Percentiles rank a stretch among this genome's conserved stretches.
Evolutionary conservation across 177 flowering plant genomes (phyloP).

Genomic region (Vitis hybrid): DNA sequence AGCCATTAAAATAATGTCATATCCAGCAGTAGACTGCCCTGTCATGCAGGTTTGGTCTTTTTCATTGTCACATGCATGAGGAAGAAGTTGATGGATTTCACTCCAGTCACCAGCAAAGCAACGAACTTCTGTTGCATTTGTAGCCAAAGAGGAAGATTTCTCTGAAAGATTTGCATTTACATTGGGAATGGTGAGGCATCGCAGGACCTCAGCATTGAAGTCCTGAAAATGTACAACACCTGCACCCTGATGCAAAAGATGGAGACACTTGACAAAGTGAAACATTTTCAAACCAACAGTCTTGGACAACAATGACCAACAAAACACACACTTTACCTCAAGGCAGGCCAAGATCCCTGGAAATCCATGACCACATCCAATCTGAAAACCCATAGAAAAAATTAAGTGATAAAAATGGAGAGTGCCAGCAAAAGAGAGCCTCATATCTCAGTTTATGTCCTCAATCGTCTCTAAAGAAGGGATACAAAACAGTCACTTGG

Average conservation of each 20-base stretch:
- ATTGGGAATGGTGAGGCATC: conserved; percentile 83
- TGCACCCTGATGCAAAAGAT: conserved; percentile 63
- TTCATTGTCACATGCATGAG: conserved; percentile 21
- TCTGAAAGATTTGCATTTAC: conserved; percentile 62
- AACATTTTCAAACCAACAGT: background rate
- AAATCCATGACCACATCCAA: conserved; percentile 99
- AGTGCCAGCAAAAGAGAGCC: background rate
- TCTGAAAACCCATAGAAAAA: conserved; percentile 43
- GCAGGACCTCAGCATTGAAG: conserved; percentile 90
- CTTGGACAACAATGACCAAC: background rate
- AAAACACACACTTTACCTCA: conserved; percentile 44
- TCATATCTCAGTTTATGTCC: background rate
- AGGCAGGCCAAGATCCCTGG: conserved; percentile 87
- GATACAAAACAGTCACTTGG: too few species aligned
- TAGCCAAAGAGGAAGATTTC: conserved; percentile 8
- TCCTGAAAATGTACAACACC: conserved; percentile 83
- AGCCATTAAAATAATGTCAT: conserved; percentile 92
- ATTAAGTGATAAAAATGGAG: background rate
- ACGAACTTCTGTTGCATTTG: conserved; percentile 44
- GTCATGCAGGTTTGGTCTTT: conserved; percentile 13
- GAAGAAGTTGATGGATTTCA: conserved; percentile 63
- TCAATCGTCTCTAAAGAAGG: too few species aligned
- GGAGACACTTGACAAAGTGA: conserved; percentile 3
- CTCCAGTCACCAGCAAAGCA: conserved; percentile 95
- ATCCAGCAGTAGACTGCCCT: conserved; percentile 40